These are phyloP conservation scores for Nicotiana benthamiana DNA, from an alignment of 257 asterid genomes.

Conservation along the genomic window DNA sequence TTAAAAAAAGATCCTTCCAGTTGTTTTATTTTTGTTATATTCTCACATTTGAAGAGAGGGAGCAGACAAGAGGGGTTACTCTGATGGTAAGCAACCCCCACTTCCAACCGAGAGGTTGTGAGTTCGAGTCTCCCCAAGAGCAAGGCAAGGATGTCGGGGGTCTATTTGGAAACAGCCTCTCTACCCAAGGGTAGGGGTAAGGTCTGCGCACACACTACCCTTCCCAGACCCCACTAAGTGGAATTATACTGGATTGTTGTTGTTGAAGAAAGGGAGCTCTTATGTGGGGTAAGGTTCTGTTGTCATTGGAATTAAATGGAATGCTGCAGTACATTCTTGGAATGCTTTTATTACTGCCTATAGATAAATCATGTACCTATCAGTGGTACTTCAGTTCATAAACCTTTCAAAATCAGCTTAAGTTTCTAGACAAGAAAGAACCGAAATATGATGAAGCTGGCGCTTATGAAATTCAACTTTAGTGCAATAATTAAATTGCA, in stretches of 20 bases:
- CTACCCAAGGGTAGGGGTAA: too few species aligned
- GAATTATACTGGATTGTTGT: too few species aligned
- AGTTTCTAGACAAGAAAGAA: neutral
- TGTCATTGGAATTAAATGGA: neutral
- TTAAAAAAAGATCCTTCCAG: neutral
- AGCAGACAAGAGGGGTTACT: too few species aligned
- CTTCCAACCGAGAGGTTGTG: too few species aligned
- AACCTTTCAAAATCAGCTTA: neutral
- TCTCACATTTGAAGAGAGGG: neutral
- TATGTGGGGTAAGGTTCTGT: neutral
- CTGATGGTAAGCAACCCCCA: too few species aligned
- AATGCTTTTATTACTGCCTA: neutral
- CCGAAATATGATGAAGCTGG: neutral
- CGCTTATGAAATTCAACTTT: neutral
- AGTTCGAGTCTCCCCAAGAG: too few species aligned
- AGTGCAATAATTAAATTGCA: neutral
- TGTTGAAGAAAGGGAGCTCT: neutral
- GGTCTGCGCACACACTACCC: too few species aligned
- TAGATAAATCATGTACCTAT: neutral
- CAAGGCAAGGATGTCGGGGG: too few species aligned
- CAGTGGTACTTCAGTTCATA: neutral
- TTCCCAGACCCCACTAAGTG: too few species aligned
- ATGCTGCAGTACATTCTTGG: neutral
- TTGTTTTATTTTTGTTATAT: neutral
- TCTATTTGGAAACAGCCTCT: too few species aligned